Percentiles rank a stretch among this genome's conserved stretches.
These are phyloP conservation scores for Infundibulicybe gibba DNA, from an alignment of 768 basidiomycete genomes.

Conservation along the genomic window DNA sequence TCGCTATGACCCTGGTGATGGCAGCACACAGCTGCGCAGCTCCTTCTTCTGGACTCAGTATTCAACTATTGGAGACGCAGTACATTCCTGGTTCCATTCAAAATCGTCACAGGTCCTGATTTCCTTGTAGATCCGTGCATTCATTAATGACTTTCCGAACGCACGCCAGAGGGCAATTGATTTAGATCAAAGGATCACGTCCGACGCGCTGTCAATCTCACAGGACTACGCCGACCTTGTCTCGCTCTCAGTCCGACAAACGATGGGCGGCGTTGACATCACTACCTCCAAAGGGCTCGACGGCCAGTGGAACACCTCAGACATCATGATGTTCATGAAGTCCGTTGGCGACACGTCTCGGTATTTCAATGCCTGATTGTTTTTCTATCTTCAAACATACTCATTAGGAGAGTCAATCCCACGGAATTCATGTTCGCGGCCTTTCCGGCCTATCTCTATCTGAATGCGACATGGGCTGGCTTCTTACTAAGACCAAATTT, in stretches of 20 bases:
- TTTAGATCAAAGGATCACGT: slow-evolving; percentile 45
- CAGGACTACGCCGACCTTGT: slow-evolving; percentile 46
- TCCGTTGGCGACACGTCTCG: slow-evolving; percentile 21
- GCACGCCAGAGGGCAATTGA: slow-evolving; percentile 39
- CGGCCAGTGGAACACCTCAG: slow-evolving; percentile 46
- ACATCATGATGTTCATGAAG: slow-evolving; percentile 56
- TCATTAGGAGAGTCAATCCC: slow-evolving; percentile 37
- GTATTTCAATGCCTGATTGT: slow-evolving; percentile 1
- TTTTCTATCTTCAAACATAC: too few relatives aligned
- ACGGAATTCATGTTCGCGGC: slow-evolving; percentile 54
- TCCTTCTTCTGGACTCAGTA: slow-evolving; percentile 44
- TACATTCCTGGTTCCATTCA: slow-evolving; percentile 14
- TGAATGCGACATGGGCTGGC: slow-evolving; percentile 31
- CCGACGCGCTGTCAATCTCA: slow-evolving; percentile 45
- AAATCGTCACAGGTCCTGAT: neutral
- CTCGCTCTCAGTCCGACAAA: slow-evolving; percentile 51
- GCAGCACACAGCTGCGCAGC: slow-evolving; percentile 35
- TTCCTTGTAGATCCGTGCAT: slow-evolving; percentile 28
- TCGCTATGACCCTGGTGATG: slow-evolving; percentile 39
- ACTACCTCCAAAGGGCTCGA: slow-evolving; percentile 44
- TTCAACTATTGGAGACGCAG: slow-evolving; percentile 26
- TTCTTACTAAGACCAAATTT: slow-evolving; percentile 52
- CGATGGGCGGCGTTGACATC: slow-evolving; percentile 49
- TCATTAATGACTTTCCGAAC: slow-evolving; percentile 38
- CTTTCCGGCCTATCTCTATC: slow-evolving; percentile 51